Evolutionary conservation across 2,329 filamentous ascomycete genomes (phyloP), one percentile per base, ranked within the genome.

Genomic region (Trichoderma hamatum): DNA sequence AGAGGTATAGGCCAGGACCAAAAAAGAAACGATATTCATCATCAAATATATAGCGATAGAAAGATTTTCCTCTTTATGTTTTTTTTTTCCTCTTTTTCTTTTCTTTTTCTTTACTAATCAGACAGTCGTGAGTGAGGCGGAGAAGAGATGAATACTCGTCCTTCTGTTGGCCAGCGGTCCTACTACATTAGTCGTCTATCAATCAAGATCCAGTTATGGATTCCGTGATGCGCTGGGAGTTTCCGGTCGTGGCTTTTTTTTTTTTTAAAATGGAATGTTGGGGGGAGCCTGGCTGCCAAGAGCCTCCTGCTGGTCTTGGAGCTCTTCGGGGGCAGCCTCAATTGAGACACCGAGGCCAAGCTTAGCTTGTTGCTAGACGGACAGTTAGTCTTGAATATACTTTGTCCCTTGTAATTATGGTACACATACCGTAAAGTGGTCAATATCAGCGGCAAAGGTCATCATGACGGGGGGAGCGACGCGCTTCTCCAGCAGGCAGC

Each of bases 361-460:
- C 86, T 98, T 98, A 75, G 95, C 93, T 84, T 92, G 88, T 90
- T 96, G 93, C 96, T 99, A 75, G 64, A 67, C 28, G 55, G 36
- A 49, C 7, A 66, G 30, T 66, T 24, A 66, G 63, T 36, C n/a
- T 58, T 9, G 14, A 14, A 7, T 21, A 1, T 24, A 11, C n/a
- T 2, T 7, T 1, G 28, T 30, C 6, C n/a, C 24, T 24, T 11
- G n/a, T n/a, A n/a, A n/a, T 61, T 10, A 36, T 34, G 43, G 14
- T 54, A 28, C 54, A 67, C 92, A 80, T 88, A 97, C 96, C 85
- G 94, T 94, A 76, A 90, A 89, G 83, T 99, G 95, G 82, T 99
- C 96, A 77, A 99, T 93, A 79, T 98, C 96, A 74, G 94, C 95
- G 67, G 94, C 93, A 82, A 99, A 97, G 69, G 94, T 97, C 83